phyloP scores from a whole-genome alignment of 139 green algal genomes.

The Edaphochlamys debaryana region DNA sequence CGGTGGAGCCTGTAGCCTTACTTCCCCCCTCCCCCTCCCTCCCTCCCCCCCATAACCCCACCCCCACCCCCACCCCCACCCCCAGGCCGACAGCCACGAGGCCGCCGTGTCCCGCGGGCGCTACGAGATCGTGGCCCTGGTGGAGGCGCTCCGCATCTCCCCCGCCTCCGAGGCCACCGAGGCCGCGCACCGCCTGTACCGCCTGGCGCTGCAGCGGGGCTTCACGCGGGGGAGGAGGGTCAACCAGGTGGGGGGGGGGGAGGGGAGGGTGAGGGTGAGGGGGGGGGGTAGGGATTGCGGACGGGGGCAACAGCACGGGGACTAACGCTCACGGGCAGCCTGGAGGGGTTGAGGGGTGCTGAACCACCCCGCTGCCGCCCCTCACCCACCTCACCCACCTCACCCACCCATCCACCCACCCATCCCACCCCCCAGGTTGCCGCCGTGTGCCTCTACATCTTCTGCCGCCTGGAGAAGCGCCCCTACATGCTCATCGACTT shows the following conservation, averaged over 20 bases:
- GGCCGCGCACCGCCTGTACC: slow-evolving; percentile 80
- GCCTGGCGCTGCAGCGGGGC: slow-evolving; percentile 87
- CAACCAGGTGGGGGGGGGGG: slow-evolving; percentile 64
- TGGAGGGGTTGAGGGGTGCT: too few relatives aligned
- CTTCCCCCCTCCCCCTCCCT: too few relatives aligned
- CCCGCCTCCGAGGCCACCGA: slow-evolving; percentile 82
- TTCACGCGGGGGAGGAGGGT: slow-evolving; percentile 94
- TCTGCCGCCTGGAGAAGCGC: slow-evolving; percentile 89
- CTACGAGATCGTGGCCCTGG: slow-evolving; percentile 79
- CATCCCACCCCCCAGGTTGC: slow-evolving; percentile 80
- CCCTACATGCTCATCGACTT: slow-evolving; percentile 99
- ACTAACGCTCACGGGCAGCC: too few relatives aligned
- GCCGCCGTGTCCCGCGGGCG: slow-evolving; percentile 77
- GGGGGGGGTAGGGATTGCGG: too few relatives aligned
- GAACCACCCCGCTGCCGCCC: too few relatives aligned
- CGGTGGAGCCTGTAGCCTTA: too few relatives aligned
- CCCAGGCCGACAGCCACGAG: slow-evolving; percentile 90
- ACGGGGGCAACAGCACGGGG: too few relatives aligned
- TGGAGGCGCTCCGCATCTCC: slow-evolving; percentile 85
- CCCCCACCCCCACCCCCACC: too few relatives aligned
- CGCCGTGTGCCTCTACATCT: slow-evolving; percentile 94
- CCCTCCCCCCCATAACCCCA: too few relatives aligned
- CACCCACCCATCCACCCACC: too few relatives aligned
- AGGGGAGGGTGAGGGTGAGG: too few relatives aligned
- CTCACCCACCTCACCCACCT: too few relatives aligned